Evolutionary conservation across 2,329 filamentous ascomycete genomes (phyloP).

Genomic region (Penicillium occitanis): DNA sequence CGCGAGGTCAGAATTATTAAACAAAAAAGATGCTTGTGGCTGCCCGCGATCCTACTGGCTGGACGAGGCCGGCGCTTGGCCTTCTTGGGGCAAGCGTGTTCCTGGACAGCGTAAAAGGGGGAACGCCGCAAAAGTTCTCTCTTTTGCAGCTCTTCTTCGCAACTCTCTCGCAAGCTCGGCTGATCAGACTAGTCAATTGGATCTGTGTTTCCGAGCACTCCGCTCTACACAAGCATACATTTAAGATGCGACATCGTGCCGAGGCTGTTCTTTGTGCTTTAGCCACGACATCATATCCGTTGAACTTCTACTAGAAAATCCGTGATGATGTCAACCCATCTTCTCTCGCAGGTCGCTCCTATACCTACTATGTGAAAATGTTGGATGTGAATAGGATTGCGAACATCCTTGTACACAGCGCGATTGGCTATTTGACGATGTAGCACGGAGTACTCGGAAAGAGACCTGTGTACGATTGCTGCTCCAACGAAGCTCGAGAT

Average conservation of each 20-base stretch:
- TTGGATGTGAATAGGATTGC: not conserved
- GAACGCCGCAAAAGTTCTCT: not conserved
- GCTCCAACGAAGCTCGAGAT: not conserved
- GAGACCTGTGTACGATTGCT: not conserved
- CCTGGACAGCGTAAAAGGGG: slow-evolving; percentile 13
- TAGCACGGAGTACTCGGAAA: not conserved
- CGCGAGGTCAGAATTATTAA: slow-evolving; percentile 9
- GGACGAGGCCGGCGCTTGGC: not conserved
- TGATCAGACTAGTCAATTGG: not conserved
- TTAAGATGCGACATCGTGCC: not conserved
- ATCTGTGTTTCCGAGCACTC: not conserved
- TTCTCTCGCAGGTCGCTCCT: not conserved
- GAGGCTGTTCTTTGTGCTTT: not conserved
- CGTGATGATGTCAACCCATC: not conserved
- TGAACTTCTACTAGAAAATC: not conserved
- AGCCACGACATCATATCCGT: no score
- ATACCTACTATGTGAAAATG: not conserved
- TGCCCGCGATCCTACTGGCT: slow-evolving; percentile 6
- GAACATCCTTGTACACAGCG: not conserved
- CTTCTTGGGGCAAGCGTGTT: not conserved
- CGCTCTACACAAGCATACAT: not conserved
- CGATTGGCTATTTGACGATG: not conserved
- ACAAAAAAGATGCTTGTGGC: not conserved
- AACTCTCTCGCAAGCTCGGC: slow-evolving; percentile 11
- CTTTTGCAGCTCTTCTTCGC: not conserved